A percentile compares a stretch with the other conserved stretches of the same genome.
Evolutionary conservation across 768 basidiomycete species (phyloP).

Genomic region (Hygrophoropsis aurantiaca): DNA sequence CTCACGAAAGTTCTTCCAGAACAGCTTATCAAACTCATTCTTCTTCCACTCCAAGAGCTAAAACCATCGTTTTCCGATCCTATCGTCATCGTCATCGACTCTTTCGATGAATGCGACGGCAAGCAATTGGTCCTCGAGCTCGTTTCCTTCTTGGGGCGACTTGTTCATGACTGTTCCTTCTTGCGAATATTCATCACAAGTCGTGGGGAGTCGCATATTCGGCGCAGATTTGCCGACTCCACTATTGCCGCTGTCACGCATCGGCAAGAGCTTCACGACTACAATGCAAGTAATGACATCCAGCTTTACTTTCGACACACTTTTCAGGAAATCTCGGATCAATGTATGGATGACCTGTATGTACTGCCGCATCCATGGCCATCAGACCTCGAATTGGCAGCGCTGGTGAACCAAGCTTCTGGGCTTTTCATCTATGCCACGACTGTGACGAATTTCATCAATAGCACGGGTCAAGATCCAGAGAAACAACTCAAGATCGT

Average conservation of each 20-base stretch:
- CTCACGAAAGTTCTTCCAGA: slow-evolving; percentile 21
- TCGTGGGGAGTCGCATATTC: slow-evolving; percentile 16
- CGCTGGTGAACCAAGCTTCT: slow-evolving; percentile 15
- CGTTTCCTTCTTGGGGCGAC: slow-evolving; percentile 18
- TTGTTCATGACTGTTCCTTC: slow-evolving; percentile 13
- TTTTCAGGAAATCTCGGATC: slow-evolving; percentile 13
- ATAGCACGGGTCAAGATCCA: slow-evolving; percentile 10
- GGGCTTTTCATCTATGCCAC: slow-evolving; percentile 29
- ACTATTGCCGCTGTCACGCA: slow-evolving; percentile 9
- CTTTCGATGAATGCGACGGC: slow-evolving; percentile 24
- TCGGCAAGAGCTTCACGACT: slow-evolving; percentile 15
- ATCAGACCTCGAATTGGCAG: slow-evolving; percentile 17
- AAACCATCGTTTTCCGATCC: slow-evolving; percentile 12
- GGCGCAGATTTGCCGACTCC: slow-evolving; percentile 17
- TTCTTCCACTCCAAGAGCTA: slow-evolving; percentile 13
- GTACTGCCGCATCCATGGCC: slow-evolving; percentile 20
- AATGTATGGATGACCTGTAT: slow-evolving; percentile 11
- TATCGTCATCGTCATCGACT: slow-evolving; percentile 20
- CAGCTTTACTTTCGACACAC: slow-evolving; percentile 19
- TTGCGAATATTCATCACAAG: slow-evolving; percentile 26
- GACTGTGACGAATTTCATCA: slow-evolving; percentile 25
- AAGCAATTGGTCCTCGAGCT: slow-evolving; percentile 20
- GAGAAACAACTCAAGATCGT: slow-evolving; percentile 9
- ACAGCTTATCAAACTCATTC: slow-evolving; percentile 22
- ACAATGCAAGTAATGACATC: slow-evolving; percentile 22